Evolutionary conservation across 371 early-diverging fungal genomes (phyloP).

Genomic region (Zychaea mexicana): DNA sequence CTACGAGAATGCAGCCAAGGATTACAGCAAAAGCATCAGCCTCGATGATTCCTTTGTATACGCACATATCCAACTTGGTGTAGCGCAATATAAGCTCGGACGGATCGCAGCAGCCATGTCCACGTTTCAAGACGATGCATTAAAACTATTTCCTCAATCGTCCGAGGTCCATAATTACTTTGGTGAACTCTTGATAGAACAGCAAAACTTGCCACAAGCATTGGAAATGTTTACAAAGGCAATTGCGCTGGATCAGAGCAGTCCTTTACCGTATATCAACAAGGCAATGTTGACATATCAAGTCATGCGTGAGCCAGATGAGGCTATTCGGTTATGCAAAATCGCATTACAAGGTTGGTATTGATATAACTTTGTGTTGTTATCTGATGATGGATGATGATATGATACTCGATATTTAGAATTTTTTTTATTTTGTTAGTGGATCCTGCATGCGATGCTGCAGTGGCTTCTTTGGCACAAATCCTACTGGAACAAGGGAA

Average conservation of each 20-base stretch:
- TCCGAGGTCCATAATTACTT: conserved; percentile 96
- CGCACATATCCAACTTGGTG: conserved; percentile 93
- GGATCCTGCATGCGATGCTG: conserved; percentile 95
- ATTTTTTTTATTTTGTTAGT: conserved; percentile 31
- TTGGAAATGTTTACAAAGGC: conserved; percentile 79
- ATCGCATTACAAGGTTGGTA: conserved; percentile 76
- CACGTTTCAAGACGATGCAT: conserved; percentile 82
- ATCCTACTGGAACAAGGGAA: conserved; percentile 85
- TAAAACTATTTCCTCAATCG: conserved; percentile 76
- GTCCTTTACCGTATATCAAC: conserved; percentile 94
- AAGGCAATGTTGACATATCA: conserved; percentile 92
- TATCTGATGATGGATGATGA: not conserved
- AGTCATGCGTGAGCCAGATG: conserved; percentile 70
- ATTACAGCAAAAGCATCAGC: conserved; percentile 82
- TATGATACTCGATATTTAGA: not conserved
- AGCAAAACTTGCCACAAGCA: conserved; percentile 79
- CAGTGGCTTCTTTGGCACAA: conserved; percentile 90
- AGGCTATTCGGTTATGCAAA: conserved; percentile 79
- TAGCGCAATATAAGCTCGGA: conserved; percentile 92
- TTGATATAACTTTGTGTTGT: not conserved
- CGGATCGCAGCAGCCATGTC: conserved; percentile 69
- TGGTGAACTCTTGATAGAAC: conserved; percentile 92
- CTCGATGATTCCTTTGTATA: conserved; percentile 86
- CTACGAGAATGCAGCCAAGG: conserved; percentile 78
- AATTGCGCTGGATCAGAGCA: conserved; percentile 67